Conservation (phyloP, 2,329 filamentous ascomycete species). For the Aspergillus vadensis region DNA sequence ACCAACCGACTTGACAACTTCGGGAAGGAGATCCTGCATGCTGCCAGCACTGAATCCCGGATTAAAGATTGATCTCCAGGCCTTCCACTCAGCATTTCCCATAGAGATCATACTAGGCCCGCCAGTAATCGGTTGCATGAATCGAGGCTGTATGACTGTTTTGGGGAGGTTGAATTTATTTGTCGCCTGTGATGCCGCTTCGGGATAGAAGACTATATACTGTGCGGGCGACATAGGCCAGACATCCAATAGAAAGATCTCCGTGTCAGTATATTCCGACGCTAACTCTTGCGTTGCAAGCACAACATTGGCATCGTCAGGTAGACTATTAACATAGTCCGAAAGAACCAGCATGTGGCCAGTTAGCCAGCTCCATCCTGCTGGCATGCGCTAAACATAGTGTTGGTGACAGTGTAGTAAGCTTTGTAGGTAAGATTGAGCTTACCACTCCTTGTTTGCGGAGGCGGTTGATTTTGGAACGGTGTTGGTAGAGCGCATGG, state of each 20-base stretch:
- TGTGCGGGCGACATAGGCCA: conserved; percentile 1
- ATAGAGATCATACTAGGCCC: conserved; percentile 11
- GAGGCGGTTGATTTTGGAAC: not conserved
- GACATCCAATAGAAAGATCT: conserved; percentile 5
- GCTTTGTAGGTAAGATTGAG: not conserved
- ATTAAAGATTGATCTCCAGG: conserved; percentile 11
- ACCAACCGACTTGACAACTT: conserved; percentile 3
- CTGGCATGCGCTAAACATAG: not conserved
- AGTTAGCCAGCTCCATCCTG: conserved; percentile 5
- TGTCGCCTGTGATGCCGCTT: not conserved
- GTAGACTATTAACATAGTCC: not conserved
- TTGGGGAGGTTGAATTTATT: conserved; percentile 6
- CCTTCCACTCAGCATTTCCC: conserved; percentile 5
- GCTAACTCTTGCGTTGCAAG: conserved; percentile 1
- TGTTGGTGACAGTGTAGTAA: not conserved
- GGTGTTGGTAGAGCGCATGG: not conserved
- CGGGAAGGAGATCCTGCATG: conserved; percentile 5
- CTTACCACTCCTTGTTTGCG: conserved; percentile 8
- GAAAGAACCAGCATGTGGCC: not conserved
- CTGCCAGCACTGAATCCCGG: conserved; percentile 7
- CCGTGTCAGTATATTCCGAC: not conserved
- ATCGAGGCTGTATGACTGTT: not conserved
- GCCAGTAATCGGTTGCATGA: conserved; percentile 8
- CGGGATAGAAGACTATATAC: not conserved
- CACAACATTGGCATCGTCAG: not conserved